These are phyloP conservation scores for Tritrichomonas foetus DNA, from an alignment of 208 protist species.

Conservation along the genomic window DNA sequence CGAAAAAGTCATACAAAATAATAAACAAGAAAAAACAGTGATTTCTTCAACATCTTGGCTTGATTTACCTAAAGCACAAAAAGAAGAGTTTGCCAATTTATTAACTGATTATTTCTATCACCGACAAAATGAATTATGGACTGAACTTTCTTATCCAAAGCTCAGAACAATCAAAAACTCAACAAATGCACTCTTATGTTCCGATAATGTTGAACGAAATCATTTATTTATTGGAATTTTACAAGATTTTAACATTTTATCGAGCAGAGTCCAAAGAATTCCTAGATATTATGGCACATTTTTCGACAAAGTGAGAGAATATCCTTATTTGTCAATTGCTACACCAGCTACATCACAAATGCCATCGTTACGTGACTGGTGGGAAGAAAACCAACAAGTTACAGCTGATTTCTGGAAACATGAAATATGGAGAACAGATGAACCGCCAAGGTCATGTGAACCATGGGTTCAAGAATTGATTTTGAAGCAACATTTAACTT, in stretches of 20 bases:
- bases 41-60: not conserved
- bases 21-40: not conserved
- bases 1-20: not conserved
- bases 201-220: not conserved
- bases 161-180: not conserved
- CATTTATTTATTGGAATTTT: not conserved
- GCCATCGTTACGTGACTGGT: not conserved
- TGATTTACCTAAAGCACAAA: not conserved
- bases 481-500: not conserved
- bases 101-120: not conserved
- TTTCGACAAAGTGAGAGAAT: not conserved
- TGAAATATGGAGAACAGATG: not conserved
- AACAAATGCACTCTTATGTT: not conserved
- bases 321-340: not conserved
- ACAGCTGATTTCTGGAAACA: not conserved
- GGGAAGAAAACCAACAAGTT: not conserved
- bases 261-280: not conserved
- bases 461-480: not conserved
- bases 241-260: not conserved
- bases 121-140: not conserved
- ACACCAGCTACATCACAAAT: not conserved
- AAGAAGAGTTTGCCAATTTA: not conserved
- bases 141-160: not conserved
- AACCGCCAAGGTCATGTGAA: not conserved
- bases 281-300: not conserved